Conservation (phyloP, 345 rosid species). For the Salix caprea region DNA sequence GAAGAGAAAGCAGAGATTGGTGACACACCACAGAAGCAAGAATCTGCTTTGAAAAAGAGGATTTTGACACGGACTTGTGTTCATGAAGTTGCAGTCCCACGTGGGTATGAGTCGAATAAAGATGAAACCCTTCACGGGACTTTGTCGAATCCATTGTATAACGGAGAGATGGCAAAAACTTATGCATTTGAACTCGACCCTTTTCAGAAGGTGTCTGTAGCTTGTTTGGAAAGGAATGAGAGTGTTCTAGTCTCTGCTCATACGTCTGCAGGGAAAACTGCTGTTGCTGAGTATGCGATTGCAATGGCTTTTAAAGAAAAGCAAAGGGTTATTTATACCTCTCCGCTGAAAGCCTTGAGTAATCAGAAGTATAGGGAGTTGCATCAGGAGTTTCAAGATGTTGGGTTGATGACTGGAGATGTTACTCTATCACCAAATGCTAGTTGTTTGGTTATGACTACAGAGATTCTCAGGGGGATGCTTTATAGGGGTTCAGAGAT, state of each 20-base stretch:
- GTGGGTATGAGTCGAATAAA: slow-evolving; percentile 47
- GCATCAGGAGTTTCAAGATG: slow-evolving; percentile 87
- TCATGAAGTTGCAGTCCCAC: slow-evolving; percentile 92
- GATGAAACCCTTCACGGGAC: slow-evolving; percentile 62
- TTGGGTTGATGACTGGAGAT: slow-evolving; percentile 98
- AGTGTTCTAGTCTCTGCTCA: slow-evolving; percentile 95
- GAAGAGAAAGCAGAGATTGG: slow-evolving; percentile 27
- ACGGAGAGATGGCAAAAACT: slow-evolving; percentile 78
- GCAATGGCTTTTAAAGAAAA: slow-evolving; percentile 96
- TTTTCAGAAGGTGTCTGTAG: slow-evolving; percentile 78
- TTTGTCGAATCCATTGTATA: slow-evolving; percentile 62
- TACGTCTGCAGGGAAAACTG: slow-evolving; percentile 98
- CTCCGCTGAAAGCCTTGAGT: slow-evolving; percentile 95
- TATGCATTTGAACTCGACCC: slow-evolving; percentile 81
- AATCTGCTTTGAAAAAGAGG: slow-evolving; percentile 46
- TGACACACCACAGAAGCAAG: slow-evolving; percentile 29
- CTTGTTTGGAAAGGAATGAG: slow-evolving; percentile 88
- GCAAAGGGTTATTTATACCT: slow-evolving; percentile 92
- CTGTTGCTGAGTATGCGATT: slow-evolving; percentile 96
- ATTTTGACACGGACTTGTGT: slow-evolving; percentile 62
- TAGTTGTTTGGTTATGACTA: slow-evolving; percentile 94
- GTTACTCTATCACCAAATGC: slow-evolving; percentile 95
- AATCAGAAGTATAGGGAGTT: slow-evolving; percentile 96
- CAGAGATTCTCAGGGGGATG: slow-evolving; percentile 96
- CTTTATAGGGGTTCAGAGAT: slow-evolving; percentile 92